These are phyloP conservation scores for Liriodendron chinense DNA, from an alignment of 164 flowering plant species.

Conservation along the genomic window DNA sequence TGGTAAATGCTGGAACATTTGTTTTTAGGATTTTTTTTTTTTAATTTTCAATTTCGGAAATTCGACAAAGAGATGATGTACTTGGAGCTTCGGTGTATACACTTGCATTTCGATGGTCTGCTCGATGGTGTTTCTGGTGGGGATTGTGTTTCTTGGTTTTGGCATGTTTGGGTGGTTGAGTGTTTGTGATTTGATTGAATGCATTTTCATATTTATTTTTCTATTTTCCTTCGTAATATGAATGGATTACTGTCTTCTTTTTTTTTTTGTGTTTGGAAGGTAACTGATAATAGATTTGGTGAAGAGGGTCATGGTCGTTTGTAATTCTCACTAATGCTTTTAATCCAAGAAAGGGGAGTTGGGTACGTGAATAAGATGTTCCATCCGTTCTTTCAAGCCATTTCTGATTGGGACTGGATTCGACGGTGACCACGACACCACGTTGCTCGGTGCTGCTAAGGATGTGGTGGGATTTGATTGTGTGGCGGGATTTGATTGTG, in stretches of 20 bases:
- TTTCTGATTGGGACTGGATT: background rate
- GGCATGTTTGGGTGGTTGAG: background rate
- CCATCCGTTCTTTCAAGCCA: background rate
- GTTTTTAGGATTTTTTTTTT: background rate
- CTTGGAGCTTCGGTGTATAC: background rate
- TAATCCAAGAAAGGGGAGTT: conserved; percentile 1
- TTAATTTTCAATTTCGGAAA: background rate
- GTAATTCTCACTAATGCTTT: background rate
- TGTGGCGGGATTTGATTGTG: too few relatives aligned
- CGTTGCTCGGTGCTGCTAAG: background rate
- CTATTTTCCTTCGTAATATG: background rate
- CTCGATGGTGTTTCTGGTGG: background rate
- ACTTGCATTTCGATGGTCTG: background rate
- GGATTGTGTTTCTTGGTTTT: background rate
- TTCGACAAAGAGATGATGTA: background rate
- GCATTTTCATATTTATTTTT: background rate
- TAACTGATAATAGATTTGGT: background rate
- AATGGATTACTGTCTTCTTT: background rate
- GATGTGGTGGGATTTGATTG: too few relatives aligned
- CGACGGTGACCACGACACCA: too few relatives aligned
- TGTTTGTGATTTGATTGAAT: background rate
- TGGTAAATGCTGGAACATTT: conserved; percentile 16
- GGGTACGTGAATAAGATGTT: conserved; percentile 10
- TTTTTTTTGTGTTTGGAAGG: background rate
- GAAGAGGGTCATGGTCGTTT: background rate